A percentile compares a stretch with the other conserved stretches of the same genome.
Evolutionary conservation across 2,329 filamentous ascomycete species (phyloP).

Genomic region (Pseudonectria foliicola): DNA sequence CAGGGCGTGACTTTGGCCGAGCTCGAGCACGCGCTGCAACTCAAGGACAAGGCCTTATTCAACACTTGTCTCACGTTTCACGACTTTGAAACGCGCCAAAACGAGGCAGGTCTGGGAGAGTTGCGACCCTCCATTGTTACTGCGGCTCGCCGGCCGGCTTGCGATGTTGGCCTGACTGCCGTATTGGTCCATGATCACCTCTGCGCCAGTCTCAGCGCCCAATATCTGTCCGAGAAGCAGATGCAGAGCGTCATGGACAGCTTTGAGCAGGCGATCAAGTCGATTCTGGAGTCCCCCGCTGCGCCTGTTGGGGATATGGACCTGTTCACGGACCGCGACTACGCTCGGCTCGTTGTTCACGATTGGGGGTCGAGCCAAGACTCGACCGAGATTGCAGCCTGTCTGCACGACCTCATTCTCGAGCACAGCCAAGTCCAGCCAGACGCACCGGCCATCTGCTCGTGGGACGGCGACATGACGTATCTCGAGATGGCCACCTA

Average conservation of each 20-base stretch:
- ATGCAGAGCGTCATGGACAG: constrained; percentile 42
- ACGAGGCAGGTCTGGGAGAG: not conserved
- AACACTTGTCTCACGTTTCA: constrained; percentile 45
- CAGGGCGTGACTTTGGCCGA: constrained; percentile 40
- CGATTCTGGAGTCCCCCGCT: constrained; percentile 36
- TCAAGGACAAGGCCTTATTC: constrained; percentile 37
- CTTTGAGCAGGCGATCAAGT: constrained; percentile 45
- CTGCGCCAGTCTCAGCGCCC: constrained; percentile 37
- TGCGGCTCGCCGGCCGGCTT: constrained; percentile 33
- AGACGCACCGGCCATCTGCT: constrained; percentile 33
- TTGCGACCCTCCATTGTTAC: constrained; percentile 10
- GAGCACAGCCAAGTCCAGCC: constrained; percentile 32
- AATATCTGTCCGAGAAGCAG: constrained; percentile 36
- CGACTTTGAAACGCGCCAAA: constrained; percentile 24
- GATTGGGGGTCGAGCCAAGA: constrained; percentile 36
- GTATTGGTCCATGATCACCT: constrained; percentile 35
- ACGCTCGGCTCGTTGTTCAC: constrained; percentile 46
- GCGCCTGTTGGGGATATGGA: constrained; percentile 39
- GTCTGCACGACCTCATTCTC: constrained; percentile 40
- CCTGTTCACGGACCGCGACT: constrained; percentile 49
- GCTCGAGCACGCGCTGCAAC: constrained; percentile 39
- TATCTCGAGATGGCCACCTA: constrained; percentile 33
- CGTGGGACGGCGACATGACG: constrained; percentile 39
- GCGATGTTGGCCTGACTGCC: constrained; percentile 39
- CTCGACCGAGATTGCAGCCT: constrained; percentile 32